A percentile compares a stretch with the other conserved stretches of the same genome.
Conservation (phyloP, 306 rosid species). For the Fragaria vesca region DNA sequence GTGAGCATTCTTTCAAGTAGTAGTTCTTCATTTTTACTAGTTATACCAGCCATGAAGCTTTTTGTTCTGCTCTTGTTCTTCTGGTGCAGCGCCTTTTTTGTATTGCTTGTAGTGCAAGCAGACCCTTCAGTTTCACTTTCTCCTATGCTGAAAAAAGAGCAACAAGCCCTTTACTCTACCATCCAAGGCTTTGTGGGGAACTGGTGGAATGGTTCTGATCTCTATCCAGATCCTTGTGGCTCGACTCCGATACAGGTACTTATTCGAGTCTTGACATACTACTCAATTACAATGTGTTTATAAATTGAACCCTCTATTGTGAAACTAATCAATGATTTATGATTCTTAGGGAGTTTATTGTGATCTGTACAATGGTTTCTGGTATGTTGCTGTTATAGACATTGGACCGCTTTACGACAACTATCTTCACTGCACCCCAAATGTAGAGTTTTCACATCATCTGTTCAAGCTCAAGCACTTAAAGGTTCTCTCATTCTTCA, state of each 20-base stretch:
- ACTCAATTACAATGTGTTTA: background rate
- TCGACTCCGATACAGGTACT: constrained; percentile 61
- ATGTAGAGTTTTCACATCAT: constrained; percentile 35
- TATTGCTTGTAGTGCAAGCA: constrained; percentile 14
- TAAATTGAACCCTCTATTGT: background rate
- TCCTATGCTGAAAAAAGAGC: constrained; percentile 46
- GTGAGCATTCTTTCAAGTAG: background rate
- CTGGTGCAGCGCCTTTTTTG: constrained; percentile 1
- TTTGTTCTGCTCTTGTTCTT: constrained; percentile 14
- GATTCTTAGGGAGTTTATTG: constrained; percentile 49
- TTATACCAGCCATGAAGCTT: background rate
- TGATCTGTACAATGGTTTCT: constrained; percentile 45
- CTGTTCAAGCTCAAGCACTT: constrained; percentile 51
- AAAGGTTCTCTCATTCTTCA: constrained; percentile 37
- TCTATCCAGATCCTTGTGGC: constrained; percentile 67
- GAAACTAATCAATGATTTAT: background rate
- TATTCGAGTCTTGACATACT: background rate
- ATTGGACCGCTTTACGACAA: constrained; percentile 49
- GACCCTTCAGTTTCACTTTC: constrained; percentile 14
- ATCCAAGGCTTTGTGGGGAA: constrained; percentile 53
- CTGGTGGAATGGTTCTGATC: constrained; percentile 60
- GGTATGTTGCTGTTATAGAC: constrained; percentile 42
- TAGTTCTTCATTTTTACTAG: background rate
- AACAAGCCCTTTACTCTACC: constrained; percentile 41
- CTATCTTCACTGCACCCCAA: constrained; percentile 35